These are phyloP conservation scores for Apiospora hydei DNA, from an alignment of 2,329 filamentous ascomycete genomes.

Conservation along the genomic window DNA sequence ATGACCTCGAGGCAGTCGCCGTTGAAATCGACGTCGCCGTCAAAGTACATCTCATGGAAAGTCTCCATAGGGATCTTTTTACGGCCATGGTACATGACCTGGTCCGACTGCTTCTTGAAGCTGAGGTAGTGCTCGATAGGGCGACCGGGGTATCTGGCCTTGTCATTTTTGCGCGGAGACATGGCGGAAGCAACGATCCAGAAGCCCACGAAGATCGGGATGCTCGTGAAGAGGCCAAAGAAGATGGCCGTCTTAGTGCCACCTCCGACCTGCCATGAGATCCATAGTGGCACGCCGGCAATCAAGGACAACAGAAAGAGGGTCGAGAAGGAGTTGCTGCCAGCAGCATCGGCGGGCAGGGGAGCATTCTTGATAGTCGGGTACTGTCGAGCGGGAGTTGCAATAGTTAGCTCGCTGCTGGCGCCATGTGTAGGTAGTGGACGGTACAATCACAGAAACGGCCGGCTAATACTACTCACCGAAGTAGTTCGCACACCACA, in stretches of 20 bases:
- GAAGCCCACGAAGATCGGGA: slow-evolving; percentile 82
- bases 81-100: slow-evolving; percentile 74
- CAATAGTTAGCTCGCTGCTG: neutral
- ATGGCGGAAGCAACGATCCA: slow-evolving; percentile 83
- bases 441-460: neutral
- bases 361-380: slow-evolving; percentile 93
- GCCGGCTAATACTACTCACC: slow-evolving; percentile 49
- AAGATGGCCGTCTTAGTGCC: slow-evolving; percentile 89
- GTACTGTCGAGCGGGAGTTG: slow-evolving; percentile 61
- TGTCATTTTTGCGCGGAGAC: slow-evolving; percentile 91
- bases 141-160: slow-evolving; percentile 84
- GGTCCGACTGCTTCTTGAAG: slow-evolving; percentile 72
- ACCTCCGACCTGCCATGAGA: slow-evolving; percentile 84
- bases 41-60: slow-evolving; percentile 98
- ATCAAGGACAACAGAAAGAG: slow-evolving; percentile 75
- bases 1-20: slow-evolving; percentile 87
- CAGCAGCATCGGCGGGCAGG: slow-evolving; percentile 86
- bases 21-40: slow-evolving; percentile 93
- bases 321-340: slow-evolving; percentile 89
- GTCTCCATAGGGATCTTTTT: slow-evolving; percentile 89
- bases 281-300: slow-evolving; percentile 75
- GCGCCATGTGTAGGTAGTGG: neutral
- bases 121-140: slow-evolving; percentile 90
- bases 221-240: slow-evolving; percentile 78
- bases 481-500: slow-evolving; percentile 64